These are phyloP conservation scores for Aspergillus japonicus DNA, from an alignment of 2,329 filamentous ascomycete species.

Conservation along the genomic window DNA sequence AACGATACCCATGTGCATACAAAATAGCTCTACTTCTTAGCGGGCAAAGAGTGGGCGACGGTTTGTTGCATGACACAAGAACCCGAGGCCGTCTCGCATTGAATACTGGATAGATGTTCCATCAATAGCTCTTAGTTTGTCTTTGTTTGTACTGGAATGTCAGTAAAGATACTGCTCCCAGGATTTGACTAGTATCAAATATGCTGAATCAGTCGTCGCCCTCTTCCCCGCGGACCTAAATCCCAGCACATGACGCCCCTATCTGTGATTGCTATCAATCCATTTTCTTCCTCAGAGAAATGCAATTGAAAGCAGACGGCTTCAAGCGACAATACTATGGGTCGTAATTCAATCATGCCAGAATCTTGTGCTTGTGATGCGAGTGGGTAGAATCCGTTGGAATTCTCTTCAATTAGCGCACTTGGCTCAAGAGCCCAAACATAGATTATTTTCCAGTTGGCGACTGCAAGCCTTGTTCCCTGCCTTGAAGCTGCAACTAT, in stretches of 20 bases:
- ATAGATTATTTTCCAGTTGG: slow-evolving; percentile 43
- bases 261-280: slow-evolving; percentile 44
- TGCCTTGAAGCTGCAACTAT: slow-evolving; percentile 35
- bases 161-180: not conserved
- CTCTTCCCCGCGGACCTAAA: slow-evolving; percentile 31
- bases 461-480: slow-evolving; percentile 42
- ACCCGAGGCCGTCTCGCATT: not conserved
- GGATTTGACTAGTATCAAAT: not conserved
- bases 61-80: not conserved
- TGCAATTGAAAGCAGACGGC: slow-evolving; percentile 40
- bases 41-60: not conserved
- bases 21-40: not conserved
- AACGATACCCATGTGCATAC: not conserved
- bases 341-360: slow-evolving; percentile 31
- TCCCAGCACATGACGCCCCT: slow-evolving; percentile 41
- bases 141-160: not conserved
- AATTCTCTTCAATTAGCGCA: slow-evolving; percentile 35
- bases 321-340: slow-evolving; percentile 33
- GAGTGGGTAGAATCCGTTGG: slow-evolving; percentile 33
- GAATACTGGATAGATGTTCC: not conserved
- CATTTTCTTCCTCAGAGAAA: slow-evolving; percentile 38
- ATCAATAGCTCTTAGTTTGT: not conserved
- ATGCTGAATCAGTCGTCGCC: slow-evolving; percentile 15
- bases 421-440: slow-evolving; percentile 42
- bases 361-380: slow-evolving; percentile 23